Evolutionary conservation across 192 early-diverging fungal species (phyloP).

Genomic region (Mortierella alpina): DNA sequence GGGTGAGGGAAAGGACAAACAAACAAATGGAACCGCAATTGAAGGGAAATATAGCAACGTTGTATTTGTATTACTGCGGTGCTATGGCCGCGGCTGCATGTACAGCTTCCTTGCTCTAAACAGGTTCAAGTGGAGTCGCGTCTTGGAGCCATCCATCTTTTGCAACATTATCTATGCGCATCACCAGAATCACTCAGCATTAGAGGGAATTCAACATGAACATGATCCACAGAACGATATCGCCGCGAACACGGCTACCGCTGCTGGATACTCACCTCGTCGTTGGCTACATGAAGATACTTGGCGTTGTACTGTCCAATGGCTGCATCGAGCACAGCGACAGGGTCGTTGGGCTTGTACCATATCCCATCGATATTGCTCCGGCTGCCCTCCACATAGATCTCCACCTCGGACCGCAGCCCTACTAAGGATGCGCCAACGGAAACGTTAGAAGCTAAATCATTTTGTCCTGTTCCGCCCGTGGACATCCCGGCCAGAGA

Average conservation of each 20-base stretch:
- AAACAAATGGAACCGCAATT: no score
- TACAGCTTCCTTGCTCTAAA: slow-evolving; percentile 18
- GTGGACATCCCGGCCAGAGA: no score
- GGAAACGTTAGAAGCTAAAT: no score
- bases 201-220: not conserved
- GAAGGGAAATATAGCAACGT: no score
- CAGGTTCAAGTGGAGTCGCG: slow-evolving; percentile 17
- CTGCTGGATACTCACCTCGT: not conserved
- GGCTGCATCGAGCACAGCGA: slow-evolving; percentile 16
- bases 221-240: no score
- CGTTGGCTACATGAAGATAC: slow-evolving; percentile 12
- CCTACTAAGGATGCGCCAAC: not conserved
- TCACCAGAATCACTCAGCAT: not conserved
- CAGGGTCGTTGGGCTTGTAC: slow-evolving; percentile 24
- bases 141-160: slow-evolving; percentile 25
- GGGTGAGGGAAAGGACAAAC: no score
- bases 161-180: slow-evolving; percentile 18
- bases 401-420: slow-evolving; percentile 11
- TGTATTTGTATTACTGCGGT: no score
- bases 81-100: slow-evolving; percentile 20
- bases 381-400: slow-evolving; percentile 13
- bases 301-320: slow-evolving; percentile 25
- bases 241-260: no score
- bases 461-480: no score
- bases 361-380: slow-evolving; percentile 18